phyloP scores from a whole-genome alignment of 2,329 filamentous ascomycete species.

The Capronia epimyces region DNA sequence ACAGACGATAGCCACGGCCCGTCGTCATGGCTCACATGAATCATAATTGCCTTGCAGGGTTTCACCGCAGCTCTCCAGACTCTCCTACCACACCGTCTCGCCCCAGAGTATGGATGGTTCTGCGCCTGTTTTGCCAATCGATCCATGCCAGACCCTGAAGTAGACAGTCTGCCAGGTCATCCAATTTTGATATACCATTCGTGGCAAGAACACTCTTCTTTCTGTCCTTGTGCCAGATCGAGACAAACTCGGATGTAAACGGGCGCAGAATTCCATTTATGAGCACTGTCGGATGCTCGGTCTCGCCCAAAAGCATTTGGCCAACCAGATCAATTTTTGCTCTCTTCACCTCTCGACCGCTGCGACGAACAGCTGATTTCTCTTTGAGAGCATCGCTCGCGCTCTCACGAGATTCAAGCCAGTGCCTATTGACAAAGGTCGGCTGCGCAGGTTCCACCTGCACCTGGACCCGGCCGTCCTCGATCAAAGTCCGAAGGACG shows the following conservation, averaged over 20 bases:
- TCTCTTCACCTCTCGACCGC: constrained; percentile 37
- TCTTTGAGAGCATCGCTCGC: constrained; percentile 14
- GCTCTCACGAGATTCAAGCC: constrained; percentile 37
- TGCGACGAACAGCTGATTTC: constrained; percentile 22
- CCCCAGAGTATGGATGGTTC: constrained; percentile 13
- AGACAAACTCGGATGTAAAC: constrained; percentile 12
- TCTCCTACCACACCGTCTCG: constrained; percentile 15
- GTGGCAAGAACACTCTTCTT: not conserved
- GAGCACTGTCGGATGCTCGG: constrained; percentile 3
- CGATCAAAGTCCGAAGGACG: constrained; percentile 53
- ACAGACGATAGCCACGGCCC: too few relatives aligned
- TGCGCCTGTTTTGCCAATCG: constrained; percentile 56
- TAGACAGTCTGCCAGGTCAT: constrained; percentile 75
- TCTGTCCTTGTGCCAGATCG: constrained; percentile 11
- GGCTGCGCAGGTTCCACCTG: constrained; percentile 50
- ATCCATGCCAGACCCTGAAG: constrained; percentile 73
- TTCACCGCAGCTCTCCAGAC: constrained; percentile 4
- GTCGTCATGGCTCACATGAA: not conserved
- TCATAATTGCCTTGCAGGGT: not conserved
- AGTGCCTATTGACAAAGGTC: constrained; percentile 52
- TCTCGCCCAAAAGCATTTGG: constrained; percentile 8
- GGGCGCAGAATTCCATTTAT: constrained; percentile 6
- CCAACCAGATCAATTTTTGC: constrained; percentile 52
- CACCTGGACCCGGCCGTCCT: constrained; percentile 42
- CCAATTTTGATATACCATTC: constrained; percentile 54